Conservation (phyloP, 768 basidiomycete species). For the Collybia mongolica region DNA sequence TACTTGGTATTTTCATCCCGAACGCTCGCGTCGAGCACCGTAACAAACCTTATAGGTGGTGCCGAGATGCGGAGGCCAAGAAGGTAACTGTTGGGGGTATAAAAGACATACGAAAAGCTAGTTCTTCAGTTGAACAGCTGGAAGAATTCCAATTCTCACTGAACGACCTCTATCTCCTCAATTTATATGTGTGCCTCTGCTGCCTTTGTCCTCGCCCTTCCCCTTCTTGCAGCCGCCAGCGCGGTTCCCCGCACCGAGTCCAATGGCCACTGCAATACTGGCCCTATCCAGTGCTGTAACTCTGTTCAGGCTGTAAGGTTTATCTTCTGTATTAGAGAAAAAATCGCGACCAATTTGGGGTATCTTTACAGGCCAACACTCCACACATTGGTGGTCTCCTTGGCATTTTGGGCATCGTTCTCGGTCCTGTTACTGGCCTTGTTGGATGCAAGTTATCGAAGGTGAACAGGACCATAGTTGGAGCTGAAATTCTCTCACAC, state of each 20-base stretch:
- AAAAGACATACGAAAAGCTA: background rate
- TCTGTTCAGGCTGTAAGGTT: slow-evolving; percentile 7
- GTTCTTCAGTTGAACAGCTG: background rate
- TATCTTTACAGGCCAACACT: background rate
- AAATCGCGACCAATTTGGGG: too few relatives aligned
- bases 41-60: background rate
- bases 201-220: slow-evolving; percentile 1
- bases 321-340: background rate
- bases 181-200: slow-evolving; percentile 11
- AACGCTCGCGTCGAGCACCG: too few relatives aligned
- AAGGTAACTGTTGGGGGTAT: background rate
- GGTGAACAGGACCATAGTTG: background rate
- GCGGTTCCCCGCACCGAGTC: slow-evolving; percentile 8
- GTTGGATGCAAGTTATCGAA: slow-evolving; percentile 12
- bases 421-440: slow-evolving; percentile 3
- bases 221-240: slow-evolving; percentile 9
- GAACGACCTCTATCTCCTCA: background rate
- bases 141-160: too few relatives aligned
- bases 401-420: slow-evolving; percentile 6
- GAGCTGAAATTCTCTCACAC: background rate
- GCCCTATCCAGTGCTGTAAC: slow-evolving; percentile 17
- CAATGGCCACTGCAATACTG: slow-evolving; percentile 15
- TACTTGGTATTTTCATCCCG: too few relatives aligned
- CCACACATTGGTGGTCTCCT: background rate
- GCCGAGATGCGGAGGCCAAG: slow-evolving; percentile 1